phyloP scores from a whole-genome alignment of 768 basidiomycete species.

The Termitomyces bulborhizus region DNA sequence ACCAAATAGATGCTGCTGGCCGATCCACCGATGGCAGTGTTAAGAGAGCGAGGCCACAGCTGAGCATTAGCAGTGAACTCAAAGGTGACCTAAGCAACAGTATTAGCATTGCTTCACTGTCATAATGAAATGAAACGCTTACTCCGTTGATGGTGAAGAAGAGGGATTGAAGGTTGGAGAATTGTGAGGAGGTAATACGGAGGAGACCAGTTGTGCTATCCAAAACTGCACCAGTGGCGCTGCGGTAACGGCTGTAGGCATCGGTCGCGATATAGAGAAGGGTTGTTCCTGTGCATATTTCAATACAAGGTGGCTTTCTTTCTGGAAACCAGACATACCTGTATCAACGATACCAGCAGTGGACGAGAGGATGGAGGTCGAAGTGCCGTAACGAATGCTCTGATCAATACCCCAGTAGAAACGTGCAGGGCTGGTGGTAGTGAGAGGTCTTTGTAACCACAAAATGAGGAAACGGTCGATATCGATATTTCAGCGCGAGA shows the following conservation, averaged over 20 bases:
- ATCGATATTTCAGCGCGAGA: background rate
- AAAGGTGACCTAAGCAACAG: conserved; percentile 22
- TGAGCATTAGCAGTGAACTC: conserved; percentile 35
- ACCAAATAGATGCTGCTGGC: conserved; percentile 26
- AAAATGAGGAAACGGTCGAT: background rate
- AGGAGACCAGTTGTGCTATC: conserved; percentile 45
- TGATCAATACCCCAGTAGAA: conserved; percentile 59
- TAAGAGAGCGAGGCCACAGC: conserved; percentile 29
- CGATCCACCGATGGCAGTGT: conserved; percentile 26
- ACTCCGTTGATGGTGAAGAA: conserved; percentile 50
- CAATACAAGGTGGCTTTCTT: no score
- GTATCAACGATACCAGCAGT: conserved; percentile 60
- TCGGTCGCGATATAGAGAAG: conserved; percentile 42
- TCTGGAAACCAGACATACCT: conserved; percentile 21
- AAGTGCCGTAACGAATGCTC: conserved; percentile 43
- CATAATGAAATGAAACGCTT: conserved; percentile 13
- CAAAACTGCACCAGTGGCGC: conserved; percentile 36
- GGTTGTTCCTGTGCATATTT: conserved; percentile 33
- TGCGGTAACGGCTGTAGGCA: conserved; percentile 36
- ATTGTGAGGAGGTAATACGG: conserved; percentile 45
- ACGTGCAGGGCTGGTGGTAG: conserved; percentile 36
- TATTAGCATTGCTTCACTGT: background rate
- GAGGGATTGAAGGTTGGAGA: conserved; percentile 43
- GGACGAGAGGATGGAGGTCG: conserved; percentile 34
- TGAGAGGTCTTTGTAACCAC: conserved; percentile 31